phyloP scores from a whole-genome alignment of 495 filamentous ascomycete species.

The Hyaloscypha finlandica region DNA sequence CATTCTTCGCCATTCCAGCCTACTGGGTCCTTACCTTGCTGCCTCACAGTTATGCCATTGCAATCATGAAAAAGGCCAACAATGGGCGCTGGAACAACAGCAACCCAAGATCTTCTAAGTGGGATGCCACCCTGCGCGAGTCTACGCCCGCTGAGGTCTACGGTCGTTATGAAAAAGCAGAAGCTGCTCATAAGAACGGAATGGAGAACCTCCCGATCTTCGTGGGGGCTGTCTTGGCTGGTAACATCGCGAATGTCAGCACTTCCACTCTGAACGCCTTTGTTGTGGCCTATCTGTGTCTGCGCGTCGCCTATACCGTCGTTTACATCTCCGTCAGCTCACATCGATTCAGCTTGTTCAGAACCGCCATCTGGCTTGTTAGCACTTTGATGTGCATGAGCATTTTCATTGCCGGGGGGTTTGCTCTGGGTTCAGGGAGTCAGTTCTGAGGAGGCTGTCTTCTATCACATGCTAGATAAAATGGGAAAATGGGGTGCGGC shows the following conservation, averaged over 20 bases:
- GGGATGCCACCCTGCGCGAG: slow-evolving; percentile 32
- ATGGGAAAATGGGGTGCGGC: too few relatives aligned
- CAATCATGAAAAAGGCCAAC: slow-evolving; percentile 24
- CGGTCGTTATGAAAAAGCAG: slow-evolving; percentile 40
- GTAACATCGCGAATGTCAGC: slow-evolving; percentile 38
- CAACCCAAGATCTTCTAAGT: slow-evolving; percentile 37
- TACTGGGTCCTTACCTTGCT: slow-evolving; percentile 39
- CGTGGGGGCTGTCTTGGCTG: slow-evolving; percentile 38
- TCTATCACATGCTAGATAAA: too few relatives aligned
- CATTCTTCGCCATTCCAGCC: slow-evolving; percentile 40
- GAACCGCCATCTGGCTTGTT: slow-evolving; percentile 9
- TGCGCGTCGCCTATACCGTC: slow-evolving; percentile 32
- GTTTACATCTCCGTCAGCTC: slow-evolving; percentile 29
- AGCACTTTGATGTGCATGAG: slow-evolving; percentile 1
- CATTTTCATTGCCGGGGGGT: neutral
- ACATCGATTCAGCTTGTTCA: slow-evolving; percentile 8
- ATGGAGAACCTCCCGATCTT: slow-evolving; percentile 45
- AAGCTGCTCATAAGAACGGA: slow-evolving; percentile 42
- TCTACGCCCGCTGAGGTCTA: slow-evolving; percentile 30
- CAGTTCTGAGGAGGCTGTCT: neutral
- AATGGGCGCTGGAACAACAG: slow-evolving; percentile 35
- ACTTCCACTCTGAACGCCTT: slow-evolving; percentile 28
- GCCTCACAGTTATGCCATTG: slow-evolving; percentile 38
- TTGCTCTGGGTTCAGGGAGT: neutral
- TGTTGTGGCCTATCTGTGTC: slow-evolving; percentile 28